Conservation (phyloP, 169 alveolate species). For the Cryptosporidium tyzzeri region DNA sequence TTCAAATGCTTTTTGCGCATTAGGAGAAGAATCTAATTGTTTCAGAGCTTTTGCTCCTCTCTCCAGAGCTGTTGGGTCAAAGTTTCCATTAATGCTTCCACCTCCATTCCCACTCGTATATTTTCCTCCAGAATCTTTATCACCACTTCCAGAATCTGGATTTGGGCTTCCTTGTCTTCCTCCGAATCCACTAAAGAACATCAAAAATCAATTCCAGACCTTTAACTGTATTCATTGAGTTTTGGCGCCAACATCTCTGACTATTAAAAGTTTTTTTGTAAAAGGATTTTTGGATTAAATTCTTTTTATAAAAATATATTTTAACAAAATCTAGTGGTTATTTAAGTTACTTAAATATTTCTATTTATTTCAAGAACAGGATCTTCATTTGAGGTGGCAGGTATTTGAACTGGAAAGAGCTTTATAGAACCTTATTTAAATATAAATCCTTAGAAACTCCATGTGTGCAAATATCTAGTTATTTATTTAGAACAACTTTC, state of each 20-base stretch:
- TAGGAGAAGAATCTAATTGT: slow-evolving; percentile 92
- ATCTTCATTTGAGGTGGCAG: no score
- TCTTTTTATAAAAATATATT: no score
- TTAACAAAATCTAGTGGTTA: not conserved
- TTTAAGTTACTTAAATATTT: not conserved
- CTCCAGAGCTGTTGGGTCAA: slow-evolving; percentile 98
- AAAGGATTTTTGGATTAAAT: not conserved
- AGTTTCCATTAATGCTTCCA: slow-evolving; percentile 58
- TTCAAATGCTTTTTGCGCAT: slow-evolving; percentile 96
- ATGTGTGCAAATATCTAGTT: not conserved
- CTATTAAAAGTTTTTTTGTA: not conserved
- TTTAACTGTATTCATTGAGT: not conserved
- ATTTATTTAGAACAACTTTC: not conserved
- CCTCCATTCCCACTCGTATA: slow-evolving; percentile 9
- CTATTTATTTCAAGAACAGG: not conserved
- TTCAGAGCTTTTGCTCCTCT: slow-evolving; percentile 98
- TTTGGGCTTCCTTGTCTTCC: slow-evolving; percentile 6
- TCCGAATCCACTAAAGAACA: slow-evolving; percentile 54
- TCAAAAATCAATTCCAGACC: slow-evolving; percentile 8
- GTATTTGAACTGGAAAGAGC: not conserved
- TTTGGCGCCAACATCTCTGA: slow-evolving; percentile 2
- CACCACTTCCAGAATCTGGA: slow-evolving; percentile 13
- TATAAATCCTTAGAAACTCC: no score
- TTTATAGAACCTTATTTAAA: no score
- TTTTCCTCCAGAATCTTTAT: not conserved